Base-by-base conservation (phyloP, 1,284 basidiomycete species). In the Polyporus tsugae region DNA sequence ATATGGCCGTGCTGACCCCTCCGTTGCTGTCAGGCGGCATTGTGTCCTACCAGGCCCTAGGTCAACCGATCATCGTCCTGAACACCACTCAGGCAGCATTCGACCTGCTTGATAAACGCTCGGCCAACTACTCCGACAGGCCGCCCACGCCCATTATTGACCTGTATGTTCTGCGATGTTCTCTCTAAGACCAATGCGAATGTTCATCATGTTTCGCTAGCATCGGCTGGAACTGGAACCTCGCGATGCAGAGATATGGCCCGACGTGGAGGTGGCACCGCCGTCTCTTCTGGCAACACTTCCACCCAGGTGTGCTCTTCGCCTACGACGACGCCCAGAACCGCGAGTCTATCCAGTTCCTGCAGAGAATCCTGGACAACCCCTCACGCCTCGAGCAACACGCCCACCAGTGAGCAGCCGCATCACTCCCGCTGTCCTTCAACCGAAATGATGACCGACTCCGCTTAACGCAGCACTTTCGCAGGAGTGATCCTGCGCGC, bases 271-370 rank as follows among this genome's bases (percentile, higher is more conserved):
- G 73, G 60, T 60, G 64, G 9, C 66, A 71, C 63, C 60, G 73
- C 17, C 69, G 72, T 7, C 57, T 73, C 19, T 71, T 75, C 36
- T 75, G 75, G 66, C 73, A 75, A 59, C 69, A 70, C 62, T 74
- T 74, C 58, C 72, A 75, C 49, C 68, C 66, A 33, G 69, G 66
- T 2, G 69, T 70, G 2, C 60, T 70, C 29, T 61, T 58, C 25
- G 55, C 62, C 22, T 73, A 67, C 38, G 53, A 70, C 29, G 15
- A 39, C 13, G 46, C 61, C 5, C 68, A 70, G 29, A 36, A 55
- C 5, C 60, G 66, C 9, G 62, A 58, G 3, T 65, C 65, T 19
- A 7, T 35, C 49, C 33, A 19, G 19, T 67, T 73, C 36, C 62
- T 72, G n/a, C n/a, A 46, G 35, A 69, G 62, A 5, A 62, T 73